phyloP scores from a whole-genome alignment of 495 filamentous ascomycete species.

The Penicillium lagena region DNA sequence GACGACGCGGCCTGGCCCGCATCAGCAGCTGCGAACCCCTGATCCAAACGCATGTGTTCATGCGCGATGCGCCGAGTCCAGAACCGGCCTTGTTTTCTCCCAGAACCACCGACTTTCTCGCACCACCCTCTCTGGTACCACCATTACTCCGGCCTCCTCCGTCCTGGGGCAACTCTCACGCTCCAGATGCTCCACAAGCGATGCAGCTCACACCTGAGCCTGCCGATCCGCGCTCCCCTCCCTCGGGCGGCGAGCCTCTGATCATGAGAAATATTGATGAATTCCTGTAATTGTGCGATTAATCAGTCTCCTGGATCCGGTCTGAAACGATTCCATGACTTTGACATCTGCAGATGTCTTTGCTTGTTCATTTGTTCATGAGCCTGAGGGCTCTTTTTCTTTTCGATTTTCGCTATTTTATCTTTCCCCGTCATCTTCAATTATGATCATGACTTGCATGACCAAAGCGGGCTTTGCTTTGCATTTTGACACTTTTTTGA shows the following conservation, averaged over 20 bases:
- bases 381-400: not conserved
- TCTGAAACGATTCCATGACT: slow-evolving; percentile 32
- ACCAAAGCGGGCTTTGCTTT: slow-evolving; percentile 47
- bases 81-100: slow-evolving; percentile 41
- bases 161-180: slow-evolving; percentile 26
- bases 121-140: slow-evolving; percentile 25
- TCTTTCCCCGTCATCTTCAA: slow-evolving; percentile 14
- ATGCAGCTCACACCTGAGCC: slow-evolving; percentile 24
- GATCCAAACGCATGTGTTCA: slow-evolving; percentile 29
- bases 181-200: slow-evolving; percentile 17
- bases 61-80: slow-evolving; percentile 29
- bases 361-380: slow-evolving; percentile 6
- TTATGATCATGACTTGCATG: slow-evolving; percentile 29
- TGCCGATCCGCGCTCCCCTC: slow-evolving; percentile 44
- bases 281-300: slow-evolving; percentile 32
- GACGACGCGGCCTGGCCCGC: slow-evolving; percentile 12
- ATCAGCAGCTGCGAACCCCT: slow-evolving; percentile 23
- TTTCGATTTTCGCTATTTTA: slow-evolving; percentile 9
- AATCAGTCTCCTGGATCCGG: slow-evolving; percentile 1
- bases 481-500: slow-evolving; percentile 22
- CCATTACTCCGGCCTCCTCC: slow-evolving; percentile 2
- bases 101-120: slow-evolving; percentile 40
- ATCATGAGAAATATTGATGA: slow-evolving; percentile 51
- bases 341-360: slow-evolving; percentile 17
- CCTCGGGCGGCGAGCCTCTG: slow-evolving; percentile 36